Base-by-base conservation (phyloP, 306 rosid genomes). In the Rosa multiflora region DNA sequence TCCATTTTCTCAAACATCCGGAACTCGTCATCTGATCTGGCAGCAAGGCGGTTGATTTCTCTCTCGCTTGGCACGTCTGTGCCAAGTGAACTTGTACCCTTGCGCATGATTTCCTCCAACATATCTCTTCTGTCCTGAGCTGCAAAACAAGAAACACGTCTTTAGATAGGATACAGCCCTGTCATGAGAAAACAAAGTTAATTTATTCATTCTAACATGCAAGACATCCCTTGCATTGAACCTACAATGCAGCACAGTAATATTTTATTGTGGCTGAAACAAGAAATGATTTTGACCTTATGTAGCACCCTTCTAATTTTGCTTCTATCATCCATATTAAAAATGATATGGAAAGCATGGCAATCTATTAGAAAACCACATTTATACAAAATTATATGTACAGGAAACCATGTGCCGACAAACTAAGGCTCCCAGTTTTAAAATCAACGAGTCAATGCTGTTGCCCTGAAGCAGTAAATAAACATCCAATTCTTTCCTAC, bases 1-100 rank as follows among this genome's bases (percentile, higher is more conserved):
- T 96, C 99, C 99, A 96, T 96, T 82, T 90, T 91, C 89, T 96
- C 99, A 47, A 96, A 96, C 80, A 93, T 61, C 98, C 99, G 93
- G 83, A 88, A 96, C 78, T 93, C 98, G 70, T 93, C 99, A 0
- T 96, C 99, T 37, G 98, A 88, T 76, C 99, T 89, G 49, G 98
- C 98, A 70, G 97, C 99, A 51, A 96, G 97, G 80, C 99, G 96
- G 87, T 96, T 96, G 85, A 96, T 96, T 89, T 96, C 98, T 87
- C 99, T 87, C 91, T 96, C 99, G 80, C 98, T 96, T 11, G 99
- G 99, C 72, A 96, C 98, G 17, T 96, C 99, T 55, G 93, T 82
- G 84, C 99, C 99, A 18, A 96, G 98, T 67, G 99, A 87, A 35
- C 99, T 90, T 61, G 99, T 84, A 76, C 99, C 99, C 82, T 95